Conservation (phyloP, 2,329 filamentous ascomycete genomes). For the Aureobasidium sp. region DNA sequence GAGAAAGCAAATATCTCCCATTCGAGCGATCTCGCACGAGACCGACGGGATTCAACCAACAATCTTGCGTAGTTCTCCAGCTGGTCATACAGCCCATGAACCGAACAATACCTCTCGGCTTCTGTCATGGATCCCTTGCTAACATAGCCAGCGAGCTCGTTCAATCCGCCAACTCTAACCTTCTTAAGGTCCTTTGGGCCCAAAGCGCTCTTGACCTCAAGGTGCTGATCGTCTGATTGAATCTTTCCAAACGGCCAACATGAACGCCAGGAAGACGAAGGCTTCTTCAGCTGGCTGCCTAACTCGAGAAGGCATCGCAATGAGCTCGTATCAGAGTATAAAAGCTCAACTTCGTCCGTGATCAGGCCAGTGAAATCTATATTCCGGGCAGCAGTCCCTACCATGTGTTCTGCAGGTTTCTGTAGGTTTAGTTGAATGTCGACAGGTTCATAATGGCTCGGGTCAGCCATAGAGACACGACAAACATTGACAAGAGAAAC, state of each 20-base stretch:
- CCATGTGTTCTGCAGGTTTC: background rate
- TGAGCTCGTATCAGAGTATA: background rate
- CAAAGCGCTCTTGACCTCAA: background rate
- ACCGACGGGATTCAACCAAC: background rate
- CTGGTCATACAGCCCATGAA: background rate
- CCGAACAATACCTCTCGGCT: background rate
- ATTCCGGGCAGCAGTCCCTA: background rate
- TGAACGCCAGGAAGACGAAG: background rate
- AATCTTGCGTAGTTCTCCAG: background rate
- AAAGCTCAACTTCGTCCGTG: background rate
- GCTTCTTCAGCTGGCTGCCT: background rate
- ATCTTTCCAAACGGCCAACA: background rate
- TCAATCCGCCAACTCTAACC: background rate
- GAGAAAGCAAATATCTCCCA: background rate
- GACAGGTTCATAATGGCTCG: background rate
- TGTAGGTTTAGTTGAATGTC: background rate
- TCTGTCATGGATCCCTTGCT: background rate
- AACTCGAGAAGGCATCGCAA: background rate
- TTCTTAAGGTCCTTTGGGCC: background rate
- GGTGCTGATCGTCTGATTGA: background rate
- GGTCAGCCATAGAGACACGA: background rate
- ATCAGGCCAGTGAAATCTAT: background rate
- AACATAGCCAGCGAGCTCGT: background rate
- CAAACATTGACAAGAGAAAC: background rate
- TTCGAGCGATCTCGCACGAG: background rate